These are phyloP conservation scores for Bonia amplexicaulis DNA, from an alignment of 176 grass and related monocot species.

Conservation along the genomic window DNA sequence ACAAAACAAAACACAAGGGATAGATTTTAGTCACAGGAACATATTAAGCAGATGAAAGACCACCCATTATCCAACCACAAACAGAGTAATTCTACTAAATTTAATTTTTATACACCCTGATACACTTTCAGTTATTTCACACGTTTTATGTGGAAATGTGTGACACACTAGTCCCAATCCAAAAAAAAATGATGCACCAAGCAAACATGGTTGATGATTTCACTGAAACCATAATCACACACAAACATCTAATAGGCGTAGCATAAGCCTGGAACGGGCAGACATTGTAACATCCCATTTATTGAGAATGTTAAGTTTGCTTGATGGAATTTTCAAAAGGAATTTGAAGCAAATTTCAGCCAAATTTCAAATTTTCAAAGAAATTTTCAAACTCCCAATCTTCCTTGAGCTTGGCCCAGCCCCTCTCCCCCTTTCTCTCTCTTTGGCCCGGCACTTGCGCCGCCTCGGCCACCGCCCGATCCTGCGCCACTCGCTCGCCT, in stretches of 20 bases:
- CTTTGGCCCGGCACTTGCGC: no score
- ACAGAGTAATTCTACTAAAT: conserved; percentile 3
- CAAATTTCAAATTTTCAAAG: no score
- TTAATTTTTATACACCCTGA: neutral
- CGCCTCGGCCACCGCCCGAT: no score
- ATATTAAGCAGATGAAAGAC: conserved; percentile 3
- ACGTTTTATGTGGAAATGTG: neutral
- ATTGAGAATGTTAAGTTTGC: no score
- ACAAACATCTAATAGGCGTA: neutral
- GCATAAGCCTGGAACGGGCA: neutral
- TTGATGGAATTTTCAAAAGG: no score
- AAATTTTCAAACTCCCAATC: no score
- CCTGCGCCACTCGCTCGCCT: no score
- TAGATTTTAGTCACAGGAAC: conserved; percentile 9
- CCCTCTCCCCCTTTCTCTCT: no score
- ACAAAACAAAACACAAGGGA: conserved; percentile 3
- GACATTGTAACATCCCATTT: neutral
- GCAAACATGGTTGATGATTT: neutral
- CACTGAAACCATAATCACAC: conserved; percentile 23
- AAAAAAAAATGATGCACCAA: neutral
- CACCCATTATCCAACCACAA: neutral
- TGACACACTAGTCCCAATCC: conserved; percentile 6
- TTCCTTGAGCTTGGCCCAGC: no score
- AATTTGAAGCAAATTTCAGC: no score
- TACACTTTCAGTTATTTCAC: neutral